These are phyloP conservation scores for Termitomyces sp. DNA, from an alignment of 768 basidiomycete genomes.

Conservation along the genomic window DNA sequence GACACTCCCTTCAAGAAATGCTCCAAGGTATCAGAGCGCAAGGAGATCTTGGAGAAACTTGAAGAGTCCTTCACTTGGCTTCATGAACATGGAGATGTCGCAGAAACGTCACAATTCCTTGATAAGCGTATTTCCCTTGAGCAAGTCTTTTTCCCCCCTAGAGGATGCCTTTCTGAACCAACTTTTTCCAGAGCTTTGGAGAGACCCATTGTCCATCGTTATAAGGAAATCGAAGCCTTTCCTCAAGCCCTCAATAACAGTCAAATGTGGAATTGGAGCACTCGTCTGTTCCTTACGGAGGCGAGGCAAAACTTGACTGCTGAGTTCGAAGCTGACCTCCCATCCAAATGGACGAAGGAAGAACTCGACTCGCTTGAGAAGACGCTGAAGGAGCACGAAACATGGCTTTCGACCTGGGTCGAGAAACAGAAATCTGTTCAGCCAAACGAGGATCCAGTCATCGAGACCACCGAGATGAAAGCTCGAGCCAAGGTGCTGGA, in stretches of 20 bases:
- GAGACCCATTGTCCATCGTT: slow-evolving; percentile 78
- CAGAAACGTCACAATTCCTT: slow-evolving; percentile 70
- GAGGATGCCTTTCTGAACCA: slow-evolving; percentile 4
- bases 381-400: slow-evolving; percentile 72
- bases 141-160: slow-evolving; percentile 46
- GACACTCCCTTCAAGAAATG: slow-evolving; percentile 83
- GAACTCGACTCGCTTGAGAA: slow-evolving; percentile 81
- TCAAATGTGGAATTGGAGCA: slow-evolving; percentile 88
- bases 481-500: slow-evolving; percentile 79
- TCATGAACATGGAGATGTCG: slow-evolving; percentile 77
- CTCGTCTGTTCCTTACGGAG: slow-evolving; percentile 79
- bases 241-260: slow-evolving; percentile 77
- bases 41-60: slow-evolving; percentile 59
- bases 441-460: slow-evolving; percentile 79
- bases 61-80: slow-evolving; percentile 83
- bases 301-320: slow-evolving; percentile 72
- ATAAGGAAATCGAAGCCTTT: slow-evolving; percentile 86
- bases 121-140: slow-evolving; percentile 79
- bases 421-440: slow-evolving; percentile 77
- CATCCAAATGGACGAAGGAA: slow-evolving; percentile 80
- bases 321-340: slow-evolving; percentile 55
- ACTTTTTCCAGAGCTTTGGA: slow-evolving; percentile 58
- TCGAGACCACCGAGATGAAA: slow-evolving; percentile 84
- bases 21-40: slow-evolving; percentile 70
- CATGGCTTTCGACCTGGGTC: slow-evolving; percentile 80